These are phyloP conservation scores for Albifimbria verrucaria DNA, from an alignment of 2,329 filamentous ascomycete species.

Conservation along the genomic window DNA sequence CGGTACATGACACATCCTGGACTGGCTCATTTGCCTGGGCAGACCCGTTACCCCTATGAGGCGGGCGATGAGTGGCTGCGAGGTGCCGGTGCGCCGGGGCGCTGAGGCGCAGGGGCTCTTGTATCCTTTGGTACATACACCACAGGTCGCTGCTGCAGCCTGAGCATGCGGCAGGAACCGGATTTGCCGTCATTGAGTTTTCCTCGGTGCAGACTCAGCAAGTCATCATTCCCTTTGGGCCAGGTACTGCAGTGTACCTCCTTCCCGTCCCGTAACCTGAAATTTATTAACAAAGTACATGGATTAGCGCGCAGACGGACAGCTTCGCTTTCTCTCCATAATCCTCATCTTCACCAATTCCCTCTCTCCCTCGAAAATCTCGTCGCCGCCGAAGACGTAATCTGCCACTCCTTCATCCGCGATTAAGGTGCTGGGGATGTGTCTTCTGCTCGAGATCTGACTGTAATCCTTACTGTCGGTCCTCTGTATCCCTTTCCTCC, in stretches of 20 bases:
- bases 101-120: constrained; percentile 15
- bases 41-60: no score
- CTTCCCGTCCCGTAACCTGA: no score
- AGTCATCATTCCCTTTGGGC: no score
- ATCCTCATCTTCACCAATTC: constrained; percentile 11
- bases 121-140: constrained; percentile 14
- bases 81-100: not conserved
- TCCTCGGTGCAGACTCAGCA: constrained; percentile 16
- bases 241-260: not conserved
- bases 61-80: not conserved
- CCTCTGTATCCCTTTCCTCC: constrained; percentile 10
- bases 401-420: constrained; percentile 43
- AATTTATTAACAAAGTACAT: not conserved
- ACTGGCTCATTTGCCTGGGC: no score
- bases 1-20: no score
- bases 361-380: constrained; percentile 6
- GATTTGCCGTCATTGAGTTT: constrained; percentile 26
- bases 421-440: constrained; percentile 30
- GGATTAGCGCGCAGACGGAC: not conserved
- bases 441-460: constrained; percentile 10
- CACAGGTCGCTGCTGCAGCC: constrained; percentile 5
- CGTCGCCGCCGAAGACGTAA: constrained; percentile 36
- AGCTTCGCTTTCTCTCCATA: constrained; percentile 6
- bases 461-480: constrained; percentile 18
- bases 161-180: constrained; percentile 21